These are phyloP conservation scores for Neurospora sp. DNA, from an alignment of 495 filamentous ascomycete genomes.

Conservation along the genomic window DNA sequence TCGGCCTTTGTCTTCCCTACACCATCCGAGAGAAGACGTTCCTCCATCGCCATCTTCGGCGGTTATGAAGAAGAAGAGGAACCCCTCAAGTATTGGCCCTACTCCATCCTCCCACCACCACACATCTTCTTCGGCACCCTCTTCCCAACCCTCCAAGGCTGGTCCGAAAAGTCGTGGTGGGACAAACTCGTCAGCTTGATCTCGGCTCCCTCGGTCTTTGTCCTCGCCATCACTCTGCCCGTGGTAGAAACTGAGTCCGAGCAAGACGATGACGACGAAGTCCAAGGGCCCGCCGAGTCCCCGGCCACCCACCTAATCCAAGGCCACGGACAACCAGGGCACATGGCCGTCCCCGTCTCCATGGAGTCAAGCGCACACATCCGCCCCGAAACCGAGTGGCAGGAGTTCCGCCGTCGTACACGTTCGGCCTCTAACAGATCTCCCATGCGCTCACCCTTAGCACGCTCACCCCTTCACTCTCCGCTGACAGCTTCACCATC, in stretches of 20 bases:
- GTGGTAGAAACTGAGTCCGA: constrained; percentile 59
- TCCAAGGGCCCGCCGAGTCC: constrained; percentile 12
- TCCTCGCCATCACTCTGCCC: constrained; percentile 86
- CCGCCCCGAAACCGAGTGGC: constrained; percentile 38
- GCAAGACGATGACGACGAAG: constrained; percentile 40
- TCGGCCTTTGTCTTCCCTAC: constrained; percentile 24
- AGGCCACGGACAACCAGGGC: constrained; percentile 13
- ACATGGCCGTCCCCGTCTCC: constrained; percentile 21
- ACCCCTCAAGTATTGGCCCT: constrained; percentile 63
- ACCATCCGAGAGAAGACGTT: constrained; percentile 10
- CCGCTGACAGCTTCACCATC: constrained; percentile 9
- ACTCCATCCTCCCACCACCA: constrained; percentile 57
- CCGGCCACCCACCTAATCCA: neutral
- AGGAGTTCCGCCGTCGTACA: constrained; percentile 39
- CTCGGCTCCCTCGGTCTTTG: constrained; percentile 79
- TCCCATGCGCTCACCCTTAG: neutral
- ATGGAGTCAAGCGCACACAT: constrained; percentile 14
- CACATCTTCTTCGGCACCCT: constrained; percentile 60
- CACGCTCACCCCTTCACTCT: constrained; percentile 2
- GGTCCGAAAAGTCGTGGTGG: constrained; percentile 64
- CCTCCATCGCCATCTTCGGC: constrained; percentile 22
- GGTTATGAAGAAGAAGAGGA: constrained; percentile 37
- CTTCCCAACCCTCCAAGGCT: constrained; percentile 79
- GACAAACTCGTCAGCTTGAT: constrained; percentile 69
- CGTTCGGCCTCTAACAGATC: constrained; percentile 13